A percentile compares a stretch with the other conserved stretches of the same genome.
phyloP scores from a whole-genome alignment of 108 stramenopile genomes.

The Cyclotella choctawhatcheeana region DNA sequence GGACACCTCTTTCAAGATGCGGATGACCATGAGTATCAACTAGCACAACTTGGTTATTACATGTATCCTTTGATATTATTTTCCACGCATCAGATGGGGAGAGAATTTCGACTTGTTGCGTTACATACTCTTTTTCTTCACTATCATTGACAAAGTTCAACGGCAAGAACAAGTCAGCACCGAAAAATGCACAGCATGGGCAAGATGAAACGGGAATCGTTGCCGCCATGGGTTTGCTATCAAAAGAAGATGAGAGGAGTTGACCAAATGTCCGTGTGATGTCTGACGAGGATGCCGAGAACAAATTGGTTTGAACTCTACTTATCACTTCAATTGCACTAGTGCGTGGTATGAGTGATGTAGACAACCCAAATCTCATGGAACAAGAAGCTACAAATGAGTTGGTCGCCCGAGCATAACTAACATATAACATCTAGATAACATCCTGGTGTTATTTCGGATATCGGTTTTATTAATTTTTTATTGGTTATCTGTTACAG shows the following conservation, averaged over 20 bases:
- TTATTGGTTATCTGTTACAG: no score
- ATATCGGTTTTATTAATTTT: no score
- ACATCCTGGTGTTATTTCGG: no score
- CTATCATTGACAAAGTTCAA: neutral
- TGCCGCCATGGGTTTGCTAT: neutral
- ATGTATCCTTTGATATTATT: slow-evolving; percentile 20
- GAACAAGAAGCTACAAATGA: no score
- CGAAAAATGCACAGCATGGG: slow-evolving; percentile 52
- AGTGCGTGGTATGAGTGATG: no score
- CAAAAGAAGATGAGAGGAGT: slow-evolving; percentile 9
- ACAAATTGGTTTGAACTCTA: neutral
- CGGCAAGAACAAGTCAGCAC: slow-evolving; percentile 31
- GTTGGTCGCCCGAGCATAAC: no score
- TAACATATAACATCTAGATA: no score
- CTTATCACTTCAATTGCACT: no score
- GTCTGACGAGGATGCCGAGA: neutral
- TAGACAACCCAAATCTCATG: no score
- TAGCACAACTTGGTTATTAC: slow-evolving; percentile 33
- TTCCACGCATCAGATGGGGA: slow-evolving; percentile 38
- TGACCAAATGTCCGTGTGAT: slow-evolving; percentile 1
- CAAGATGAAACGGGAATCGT: slow-evolving; percentile 23
- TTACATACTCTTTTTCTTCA: neutral
- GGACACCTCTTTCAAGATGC: slow-evolving; percentile 66
- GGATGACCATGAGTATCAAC: slow-evolving; percentile 87
- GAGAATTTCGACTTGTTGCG: slow-evolving; percentile 15